phyloP scores from a whole-genome alignment of 1,284 basidiomycete species.

The Fomitiporia mediterranea region DNA sequence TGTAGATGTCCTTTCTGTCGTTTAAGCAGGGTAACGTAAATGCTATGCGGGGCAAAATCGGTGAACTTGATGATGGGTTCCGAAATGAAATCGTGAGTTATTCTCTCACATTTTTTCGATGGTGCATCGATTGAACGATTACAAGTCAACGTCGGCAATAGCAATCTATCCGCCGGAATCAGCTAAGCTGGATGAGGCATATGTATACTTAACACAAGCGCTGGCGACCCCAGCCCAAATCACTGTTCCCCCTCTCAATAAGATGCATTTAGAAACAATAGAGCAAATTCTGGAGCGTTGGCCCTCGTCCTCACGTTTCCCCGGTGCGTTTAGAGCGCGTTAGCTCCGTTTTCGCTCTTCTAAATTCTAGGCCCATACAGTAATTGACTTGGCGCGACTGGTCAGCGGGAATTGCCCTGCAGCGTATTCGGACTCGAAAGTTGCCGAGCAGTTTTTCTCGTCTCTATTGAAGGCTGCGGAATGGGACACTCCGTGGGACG shows the following conservation, averaged over 20 bases:
- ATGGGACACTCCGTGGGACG: slow-evolving; percentile 54
- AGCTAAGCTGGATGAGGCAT: slow-evolving; percentile 57
- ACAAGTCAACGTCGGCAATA: slow-evolving; percentile 59
- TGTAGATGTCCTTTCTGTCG: slow-evolving; percentile 51
- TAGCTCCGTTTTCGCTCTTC: not conserved
- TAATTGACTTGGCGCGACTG: slow-evolving; percentile 84
- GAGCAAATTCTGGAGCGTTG: slow-evolving; percentile 70
- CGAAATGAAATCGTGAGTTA: slow-evolving; percentile 58
- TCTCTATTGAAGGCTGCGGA: slow-evolving; percentile 66
- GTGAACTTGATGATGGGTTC: slow-evolving; percentile 74
- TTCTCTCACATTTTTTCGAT: slow-evolving; percentile 4
- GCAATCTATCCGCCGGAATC: slow-evolving; percentile 70
- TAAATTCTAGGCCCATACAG: slow-evolving; percentile 35
- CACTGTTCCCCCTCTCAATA: slow-evolving; percentile 35
- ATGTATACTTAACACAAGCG: slow-evolving; percentile 57
- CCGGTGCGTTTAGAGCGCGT: slow-evolving; percentile 46
- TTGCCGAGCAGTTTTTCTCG: slow-evolving; percentile 52
- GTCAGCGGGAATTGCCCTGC: slow-evolving; percentile 64
- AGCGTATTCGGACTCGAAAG: slow-evolving; percentile 40
- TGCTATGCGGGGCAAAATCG: slow-evolving; percentile 81
- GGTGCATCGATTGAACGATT: too few relatives aligned
- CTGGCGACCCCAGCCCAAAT: slow-evolving; percentile 36
- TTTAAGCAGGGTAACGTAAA: slow-evolving; percentile 89
- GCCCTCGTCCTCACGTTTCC: slow-evolving; percentile 80
- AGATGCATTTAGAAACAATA: slow-evolving; percentile 58